Base-by-base conservation (phyloP, 2,329 filamentous ascomycete species). In the Neofusicoccum sp. region DNA sequence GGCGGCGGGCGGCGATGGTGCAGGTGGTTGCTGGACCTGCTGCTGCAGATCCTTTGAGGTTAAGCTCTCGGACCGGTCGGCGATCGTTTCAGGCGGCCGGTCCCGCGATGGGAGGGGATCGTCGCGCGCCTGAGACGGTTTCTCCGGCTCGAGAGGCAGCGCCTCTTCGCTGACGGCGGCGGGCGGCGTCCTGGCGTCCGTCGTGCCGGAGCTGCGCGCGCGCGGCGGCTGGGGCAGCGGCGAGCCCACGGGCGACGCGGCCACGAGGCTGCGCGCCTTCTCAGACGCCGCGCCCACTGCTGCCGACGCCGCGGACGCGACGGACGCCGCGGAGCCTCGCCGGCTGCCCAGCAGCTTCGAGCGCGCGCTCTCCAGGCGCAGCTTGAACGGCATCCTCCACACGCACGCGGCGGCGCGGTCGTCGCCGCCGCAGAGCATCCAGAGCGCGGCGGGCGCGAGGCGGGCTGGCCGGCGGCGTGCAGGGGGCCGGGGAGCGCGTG, bases 1-100 rank as follows among this genome's bases (percentile, higher is more conserved):
- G 63, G 76, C 62, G 37, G 62, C 60, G 16, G 73, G 74, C 66
- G 52, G 64, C 64, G 56, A 54, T 54, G 70, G 52, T 63, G 43
- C 16, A 34, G 52, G 49, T 56, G 29, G 66, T 63, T 62, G 59
- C 34, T 62, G 48, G 48, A 58, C 65, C 12, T 64, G 29, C 34
- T 67, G 64, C 28, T 67, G 68, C 48, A 65, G 68, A 67, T 71
- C 66, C 49, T 65, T 67, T 45, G 67, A 66, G 11, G 59, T 67
- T 58, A 64, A 65, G 67, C 63, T 67, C 59, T 66, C 64, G 64
- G 67, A 50, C 49, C 64, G 62, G 56, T 64, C 64, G 63, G 59
- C 62, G 61, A 56, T 50, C 59, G 63, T 54, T 56, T 64, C 65
- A 60, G 47, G 22, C 29, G 59, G 64, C 45, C 43, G 61, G 41